Conservation (phyloP, 1,139 yeast genomes). For the Kodamaea ohmeri region DNA sequence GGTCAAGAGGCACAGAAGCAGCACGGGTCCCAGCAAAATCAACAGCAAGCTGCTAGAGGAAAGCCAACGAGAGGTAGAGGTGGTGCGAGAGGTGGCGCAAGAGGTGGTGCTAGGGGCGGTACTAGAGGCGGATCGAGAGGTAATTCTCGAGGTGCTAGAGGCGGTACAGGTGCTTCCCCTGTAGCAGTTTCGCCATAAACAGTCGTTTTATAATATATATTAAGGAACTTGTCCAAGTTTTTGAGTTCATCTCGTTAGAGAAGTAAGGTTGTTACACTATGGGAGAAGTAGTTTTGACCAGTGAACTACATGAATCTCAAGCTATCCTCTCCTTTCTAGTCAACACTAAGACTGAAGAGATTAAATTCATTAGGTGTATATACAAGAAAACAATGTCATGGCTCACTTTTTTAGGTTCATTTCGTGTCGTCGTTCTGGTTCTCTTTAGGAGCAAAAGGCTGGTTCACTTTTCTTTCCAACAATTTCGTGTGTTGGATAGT, state of each 20-base stretch:
- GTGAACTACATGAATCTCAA: too few relatives aligned
- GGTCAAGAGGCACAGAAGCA: conserved; percentile 7
- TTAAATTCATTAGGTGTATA: conserved; percentile 2
- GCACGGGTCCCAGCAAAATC: too few relatives aligned
- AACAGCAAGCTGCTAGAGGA: neutral
- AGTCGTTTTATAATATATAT: too few relatives aligned
- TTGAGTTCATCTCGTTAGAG: too few relatives aligned
- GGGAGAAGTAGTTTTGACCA: too few relatives aligned
- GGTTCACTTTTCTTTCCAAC: conserved; percentile 10
- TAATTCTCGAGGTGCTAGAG: conserved; percentile 23
- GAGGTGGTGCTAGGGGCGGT: conserved; percentile 25
- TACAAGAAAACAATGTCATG: too few relatives aligned
- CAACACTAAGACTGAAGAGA: too few relatives aligned
- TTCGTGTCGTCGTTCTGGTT: neutral
- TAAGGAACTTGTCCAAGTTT: too few relatives aligned
- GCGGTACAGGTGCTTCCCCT: neutral
- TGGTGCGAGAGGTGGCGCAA: conserved; percentile 17
- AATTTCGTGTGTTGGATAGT: conserved; percentile 15
- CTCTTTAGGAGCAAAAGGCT: conserved; percentile 7
- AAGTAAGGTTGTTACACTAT: too few relatives aligned
- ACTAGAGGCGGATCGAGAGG: conserved; percentile 18
- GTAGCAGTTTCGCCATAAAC: neutral
- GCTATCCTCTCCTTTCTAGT: too few relatives aligned
- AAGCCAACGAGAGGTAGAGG: conserved; percentile 34
- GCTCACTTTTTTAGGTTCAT: neutral